phyloP scores from a whole-genome alignment of 176 grass and related monocot genomes.

The barley (Hordeum vulgare) region DNA sequence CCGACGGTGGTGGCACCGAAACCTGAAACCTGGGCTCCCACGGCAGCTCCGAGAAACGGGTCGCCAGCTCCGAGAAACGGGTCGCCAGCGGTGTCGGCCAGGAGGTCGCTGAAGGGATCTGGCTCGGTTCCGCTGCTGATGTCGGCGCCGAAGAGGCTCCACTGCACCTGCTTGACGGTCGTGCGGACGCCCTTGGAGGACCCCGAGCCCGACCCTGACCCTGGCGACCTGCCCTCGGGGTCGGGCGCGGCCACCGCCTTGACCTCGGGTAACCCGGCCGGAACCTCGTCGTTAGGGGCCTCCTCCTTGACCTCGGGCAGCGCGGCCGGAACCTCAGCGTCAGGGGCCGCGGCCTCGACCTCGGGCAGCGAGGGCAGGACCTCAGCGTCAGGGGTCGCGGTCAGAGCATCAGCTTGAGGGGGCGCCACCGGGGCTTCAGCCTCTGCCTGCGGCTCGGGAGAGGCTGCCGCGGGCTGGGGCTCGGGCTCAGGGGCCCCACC shows the following conservation, averaged over 20 bases:
- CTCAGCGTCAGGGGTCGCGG: neutral
- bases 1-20: neutral
- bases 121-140: neutral
- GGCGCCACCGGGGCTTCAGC: neutral
- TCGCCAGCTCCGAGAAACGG: slow-evolving; percentile 2
- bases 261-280: neutral
- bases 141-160: slow-evolving; percentile 56
- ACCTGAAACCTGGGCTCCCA: neutral
- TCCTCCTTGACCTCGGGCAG: neutral
- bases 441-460: neutral
- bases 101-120: slow-evolving; percentile 26
- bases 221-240: slow-evolving; percentile 20
- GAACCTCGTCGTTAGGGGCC: neutral
- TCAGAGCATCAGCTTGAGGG: neutral
- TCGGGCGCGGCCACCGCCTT: neutral
- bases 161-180: slow-evolving; percentile 76
- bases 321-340: neutral
- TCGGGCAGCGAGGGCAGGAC: neutral
- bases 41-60: neutral
- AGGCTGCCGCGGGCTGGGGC: neutral
- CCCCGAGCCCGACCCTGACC: neutral
- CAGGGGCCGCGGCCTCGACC: neutral
- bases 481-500: neutral
- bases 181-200: slow-evolving; percentile 23
- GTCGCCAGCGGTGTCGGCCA: too few species aligned